Percentiles rank a stretch among this genome's conserved stretches.
Evolutionary conservation across 306 rosid species (phyloP).

Genomic region (Vachellia pachyceras): DNA sequence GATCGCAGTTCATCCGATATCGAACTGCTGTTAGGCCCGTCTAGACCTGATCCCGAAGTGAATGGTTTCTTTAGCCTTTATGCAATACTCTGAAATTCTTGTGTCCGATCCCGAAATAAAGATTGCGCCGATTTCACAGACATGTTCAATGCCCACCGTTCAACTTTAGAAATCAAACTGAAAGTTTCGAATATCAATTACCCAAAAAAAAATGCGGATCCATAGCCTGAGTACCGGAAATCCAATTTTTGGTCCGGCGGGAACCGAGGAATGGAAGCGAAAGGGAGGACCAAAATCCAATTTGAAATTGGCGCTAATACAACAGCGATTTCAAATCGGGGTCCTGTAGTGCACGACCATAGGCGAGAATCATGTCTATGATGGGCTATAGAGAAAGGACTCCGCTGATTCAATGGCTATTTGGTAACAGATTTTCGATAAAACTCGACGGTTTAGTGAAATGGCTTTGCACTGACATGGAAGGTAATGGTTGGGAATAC

Average conservation of each 20-base stretch:
- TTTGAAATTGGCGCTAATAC: background rate
- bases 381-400: background rate
- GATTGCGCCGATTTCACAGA: conserved; percentile 66
- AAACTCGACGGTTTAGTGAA: background rate
- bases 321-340: background rate
- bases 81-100: conserved; percentile 70
- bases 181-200: background rate
- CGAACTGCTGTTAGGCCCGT: conserved; percentile 60
- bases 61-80: conserved; percentile 78
- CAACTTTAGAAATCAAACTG: background rate
- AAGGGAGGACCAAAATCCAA: conserved; percentile 39
- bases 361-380: background rate
- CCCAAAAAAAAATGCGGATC: conserved; percentile 42
- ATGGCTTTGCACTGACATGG: background rate
- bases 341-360: background rate
- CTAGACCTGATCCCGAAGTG: conserved; percentile 51
- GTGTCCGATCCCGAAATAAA: conserved; percentile 79
- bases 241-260: background rate
- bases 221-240: conserved; percentile 40
- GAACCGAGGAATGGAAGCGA: background rate
- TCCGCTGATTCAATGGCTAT: too few relatives aligned
- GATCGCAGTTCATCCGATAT: conserved; percentile 79
- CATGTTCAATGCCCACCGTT: conserved; percentile 50
- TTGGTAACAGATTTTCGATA: too few relatives aligned
- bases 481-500: too few relatives aligned